Conservation (phyloP, 345 rosid genomes). For the Eucalyptus curtisii region DNA sequence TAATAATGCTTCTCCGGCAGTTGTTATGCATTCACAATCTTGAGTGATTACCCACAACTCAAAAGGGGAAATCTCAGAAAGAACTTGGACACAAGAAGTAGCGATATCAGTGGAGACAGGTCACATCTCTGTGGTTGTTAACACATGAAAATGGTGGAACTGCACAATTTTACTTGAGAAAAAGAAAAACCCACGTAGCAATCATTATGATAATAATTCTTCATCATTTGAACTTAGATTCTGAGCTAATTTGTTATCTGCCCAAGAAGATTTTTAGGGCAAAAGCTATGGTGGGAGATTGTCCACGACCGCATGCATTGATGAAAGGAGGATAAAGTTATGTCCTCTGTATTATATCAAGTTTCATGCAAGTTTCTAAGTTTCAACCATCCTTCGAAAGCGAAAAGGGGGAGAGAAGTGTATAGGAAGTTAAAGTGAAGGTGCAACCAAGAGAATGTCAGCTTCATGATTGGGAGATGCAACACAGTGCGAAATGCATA, state of each 20-base stretch:
- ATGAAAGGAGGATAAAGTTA: not conserved
- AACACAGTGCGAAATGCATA: not conserved
- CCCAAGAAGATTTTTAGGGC: not conserved
- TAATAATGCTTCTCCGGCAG: not conserved
- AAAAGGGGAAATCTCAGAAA: not conserved
- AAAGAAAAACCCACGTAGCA: not conserved
- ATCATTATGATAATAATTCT: not conserved
- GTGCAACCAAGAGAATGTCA: not conserved
- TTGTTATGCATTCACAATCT: not conserved
- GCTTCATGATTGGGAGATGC: not conserved
- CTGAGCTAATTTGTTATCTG: not conserved
- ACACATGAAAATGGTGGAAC: not conserved
- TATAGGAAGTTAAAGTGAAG: not conserved
- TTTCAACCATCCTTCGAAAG: not conserved
- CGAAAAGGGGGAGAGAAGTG: not conserved
- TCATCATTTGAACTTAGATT: not conserved
- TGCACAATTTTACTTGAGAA: not conserved
- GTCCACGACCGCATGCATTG: not conserved
- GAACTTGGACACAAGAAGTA: not conserved
- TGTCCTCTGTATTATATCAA: not conserved
- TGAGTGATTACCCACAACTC: not conserved
- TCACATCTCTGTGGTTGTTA: conserved; percentile 1
- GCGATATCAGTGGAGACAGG: not conserved
- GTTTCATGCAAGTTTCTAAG: not conserved
- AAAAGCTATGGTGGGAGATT: not conserved